phyloP scores from a whole-genome alignment of 2,329 filamentous ascomycete species.

The Xylaria sp. region DNA sequence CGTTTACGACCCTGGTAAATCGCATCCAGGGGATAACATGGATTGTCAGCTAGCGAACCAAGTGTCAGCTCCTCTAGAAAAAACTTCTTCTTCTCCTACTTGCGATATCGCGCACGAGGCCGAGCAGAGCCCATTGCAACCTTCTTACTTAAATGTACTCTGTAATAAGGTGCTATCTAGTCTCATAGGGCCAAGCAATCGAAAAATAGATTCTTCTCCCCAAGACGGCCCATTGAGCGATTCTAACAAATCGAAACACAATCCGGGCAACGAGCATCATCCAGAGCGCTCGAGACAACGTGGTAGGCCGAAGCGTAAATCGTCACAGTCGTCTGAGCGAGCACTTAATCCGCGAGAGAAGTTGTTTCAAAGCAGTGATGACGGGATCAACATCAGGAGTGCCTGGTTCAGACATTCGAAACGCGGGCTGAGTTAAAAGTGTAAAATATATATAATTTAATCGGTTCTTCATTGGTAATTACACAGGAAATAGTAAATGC shows the following conservation, averaged over 20 bases:
- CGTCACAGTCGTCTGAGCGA: conserved; percentile 12
- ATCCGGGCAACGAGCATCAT: not conserved
- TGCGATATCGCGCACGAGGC: not conserved
- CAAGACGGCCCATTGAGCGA: not conserved
- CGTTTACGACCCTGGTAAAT: too few species aligned
- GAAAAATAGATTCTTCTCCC: not conserved
- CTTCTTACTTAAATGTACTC: not conserved
- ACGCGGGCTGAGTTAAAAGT: conserved; percentile 16
- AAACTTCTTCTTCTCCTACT: not conserved
- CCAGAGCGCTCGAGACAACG: conserved; percentile 14
- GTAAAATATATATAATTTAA: not conserved
- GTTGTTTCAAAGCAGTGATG: conserved; percentile 20
- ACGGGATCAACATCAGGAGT: conserved; percentile 29
- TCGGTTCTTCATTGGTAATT: too few species aligned
- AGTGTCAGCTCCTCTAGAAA: too few species aligned
- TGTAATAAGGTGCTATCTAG: not conserved
- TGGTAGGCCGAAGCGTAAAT: conserved; percentile 18
- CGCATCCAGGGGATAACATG: too few species aligned
- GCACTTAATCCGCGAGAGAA: conserved; percentile 28
- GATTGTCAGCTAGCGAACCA: too few species aligned
- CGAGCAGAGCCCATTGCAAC: not conserved
- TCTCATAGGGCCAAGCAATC: not conserved
- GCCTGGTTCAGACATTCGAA: conserved; percentile 31
- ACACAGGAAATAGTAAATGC: not conserved
- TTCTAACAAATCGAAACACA: not conserved